A percentile compares a stretch with the other conserved stretches of the same genome.
phyloP scores from a whole-genome alignment of 805 yeast species.

The Candida sonorensis region DNA sequence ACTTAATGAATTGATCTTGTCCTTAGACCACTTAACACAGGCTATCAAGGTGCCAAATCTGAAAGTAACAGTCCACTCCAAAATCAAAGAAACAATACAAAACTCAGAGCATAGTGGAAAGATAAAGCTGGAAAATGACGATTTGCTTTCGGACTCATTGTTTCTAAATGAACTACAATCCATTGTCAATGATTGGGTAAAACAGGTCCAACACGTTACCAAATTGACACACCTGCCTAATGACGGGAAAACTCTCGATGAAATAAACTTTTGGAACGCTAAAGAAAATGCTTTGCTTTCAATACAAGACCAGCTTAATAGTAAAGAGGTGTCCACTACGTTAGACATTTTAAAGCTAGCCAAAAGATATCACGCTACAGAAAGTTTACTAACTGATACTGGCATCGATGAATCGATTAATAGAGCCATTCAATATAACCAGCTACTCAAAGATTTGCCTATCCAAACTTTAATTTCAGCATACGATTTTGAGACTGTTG shows the following conservation, averaged over 20 bases:
- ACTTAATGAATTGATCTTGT: conserved; percentile 58
- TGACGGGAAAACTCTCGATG: conserved; percentile 55
- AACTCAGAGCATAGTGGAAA: no score
- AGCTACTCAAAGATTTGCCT: conserved; percentile 65
- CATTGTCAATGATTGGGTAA: conserved; percentile 69
- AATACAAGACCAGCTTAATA: conserved; percentile 50
- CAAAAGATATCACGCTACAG: conserved; percentile 74
- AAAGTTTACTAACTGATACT: conserved; percentile 65
- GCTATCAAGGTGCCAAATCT: conserved; percentile 65
- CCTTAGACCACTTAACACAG: conserved; percentile 63
- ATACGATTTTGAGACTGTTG: conserved; percentile 36
- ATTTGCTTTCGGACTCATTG: conserved; percentile 39
- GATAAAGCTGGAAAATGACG: no score
- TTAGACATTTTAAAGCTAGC: conserved; percentile 57
- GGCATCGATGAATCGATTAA: conserved; percentile 52
- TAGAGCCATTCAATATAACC: conserved; percentile 48
- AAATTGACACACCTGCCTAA: conserved; percentile 43
- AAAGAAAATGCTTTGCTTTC: conserved; percentile 54
- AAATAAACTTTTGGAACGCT: conserved; percentile 71
- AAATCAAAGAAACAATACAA: conserved; percentile 35
- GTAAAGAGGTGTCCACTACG: conserved; percentile 48
- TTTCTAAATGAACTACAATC: conserved; percentile 66
- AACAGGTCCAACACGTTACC: conserved; percentile 51
- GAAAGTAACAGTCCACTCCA: conserved; percentile 42
- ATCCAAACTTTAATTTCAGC: conserved; percentile 49